Percentiles rank a stretch among this genome's conserved stretches.
These are phyloP conservation scores for Extremus antarcticus DNA, from an alignment of 495 filamentous ascomycete genomes.

Conservation along the genomic window DNA sequence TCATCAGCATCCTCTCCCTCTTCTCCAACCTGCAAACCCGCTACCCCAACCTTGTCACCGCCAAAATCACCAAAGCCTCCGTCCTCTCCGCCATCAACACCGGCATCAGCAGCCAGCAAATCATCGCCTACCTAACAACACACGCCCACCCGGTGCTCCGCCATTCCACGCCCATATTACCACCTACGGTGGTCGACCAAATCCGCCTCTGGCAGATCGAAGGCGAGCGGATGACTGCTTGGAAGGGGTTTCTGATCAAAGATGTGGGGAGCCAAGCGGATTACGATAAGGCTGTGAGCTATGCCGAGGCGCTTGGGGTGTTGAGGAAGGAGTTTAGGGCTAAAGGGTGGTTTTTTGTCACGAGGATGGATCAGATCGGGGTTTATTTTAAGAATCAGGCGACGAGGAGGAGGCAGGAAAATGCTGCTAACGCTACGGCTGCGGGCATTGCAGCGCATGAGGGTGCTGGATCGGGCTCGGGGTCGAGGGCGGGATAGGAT, in stretches of 20 bases:
- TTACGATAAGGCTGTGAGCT: conserved; percentile 60
- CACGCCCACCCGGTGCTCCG: conserved; percentile 91
- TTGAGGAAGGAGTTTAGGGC: conserved; percentile 30
- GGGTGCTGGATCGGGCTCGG: no score
- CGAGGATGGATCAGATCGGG: conserved; percentile 20
- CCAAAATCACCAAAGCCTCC: conserved; percentile 74
- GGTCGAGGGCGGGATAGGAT: no score
- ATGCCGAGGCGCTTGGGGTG: conserved; percentile 89
- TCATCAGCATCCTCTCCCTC: conserved; percentile 86
- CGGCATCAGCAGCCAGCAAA: conserved; percentile 90
- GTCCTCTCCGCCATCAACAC: conserved; percentile 74
- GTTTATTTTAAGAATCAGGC: conserved; percentile 12
- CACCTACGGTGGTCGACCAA: conserved; percentile 94
- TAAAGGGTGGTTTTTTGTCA: conserved; percentile 18
- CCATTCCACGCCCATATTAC: conserved; percentile 56
- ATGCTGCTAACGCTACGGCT: not conserved
- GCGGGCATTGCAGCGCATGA: no score
- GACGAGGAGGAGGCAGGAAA: conserved; percentile 7
- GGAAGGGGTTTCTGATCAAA: conserved; percentile 73
- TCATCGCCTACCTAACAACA: conserved; percentile 69
- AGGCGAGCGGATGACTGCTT: conserved; percentile 78
- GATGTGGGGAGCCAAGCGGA: conserved; percentile 70
- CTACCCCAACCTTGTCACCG: conserved; percentile 84
- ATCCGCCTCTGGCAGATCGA: conserved; percentile 97
- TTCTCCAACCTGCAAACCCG: conserved; percentile 77